Base-by-base conservation (phyloP, 331 rosid species). In the Malus hybrid region DNA sequence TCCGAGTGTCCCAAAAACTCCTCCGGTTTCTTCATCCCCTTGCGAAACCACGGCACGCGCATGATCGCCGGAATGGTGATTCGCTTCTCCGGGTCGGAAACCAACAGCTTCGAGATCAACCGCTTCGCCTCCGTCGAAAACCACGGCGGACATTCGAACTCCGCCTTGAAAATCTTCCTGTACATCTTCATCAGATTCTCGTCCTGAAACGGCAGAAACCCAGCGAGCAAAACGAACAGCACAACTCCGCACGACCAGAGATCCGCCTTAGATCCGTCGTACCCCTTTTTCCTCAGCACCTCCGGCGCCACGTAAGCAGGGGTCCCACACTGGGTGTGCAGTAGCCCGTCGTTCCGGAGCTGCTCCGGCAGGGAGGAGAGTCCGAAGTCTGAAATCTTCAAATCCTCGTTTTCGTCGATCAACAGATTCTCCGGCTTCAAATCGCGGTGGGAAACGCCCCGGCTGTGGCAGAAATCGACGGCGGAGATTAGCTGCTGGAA, bases 221-320 rank as follows among this genome's bases (percentile, higher is more conserved):
- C 97, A 0, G 97, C 96, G 2, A 91, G 88, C 10, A 91, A 63
- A 3, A 87, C 93, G 30, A 77, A 91, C 0, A 91, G 75, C 19
- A 91, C 74, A 12, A 91, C 91, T 3, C 91, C 97, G 53, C 97
- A 89, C 2, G 97, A 91, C 97, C 97, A 91, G 1, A 80, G 82
- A 68, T 91, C 96, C 5, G 96, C 84, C 60, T 75, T 86, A 0
- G 90, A 73, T 0, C 95, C 93, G 22, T 88, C 89, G 73, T 91
- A 91, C 0, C 95, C 97, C 36, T 79, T 91, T 66, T 82, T 84
- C 50, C 85, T 75, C 20, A 91, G 55, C 0, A 91, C 90, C 36
- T 89, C 93, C 13, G 91, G 97, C 4, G 97, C 95, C 72, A 91
- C 89, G 66, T 91, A 89, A 5, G 97, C 93, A 28, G 97, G 95